Base-by-base conservation (phyloP, 2,329 filamentous ascomycete species). In the Monilinia vaccinii-corymbosi region DNA sequence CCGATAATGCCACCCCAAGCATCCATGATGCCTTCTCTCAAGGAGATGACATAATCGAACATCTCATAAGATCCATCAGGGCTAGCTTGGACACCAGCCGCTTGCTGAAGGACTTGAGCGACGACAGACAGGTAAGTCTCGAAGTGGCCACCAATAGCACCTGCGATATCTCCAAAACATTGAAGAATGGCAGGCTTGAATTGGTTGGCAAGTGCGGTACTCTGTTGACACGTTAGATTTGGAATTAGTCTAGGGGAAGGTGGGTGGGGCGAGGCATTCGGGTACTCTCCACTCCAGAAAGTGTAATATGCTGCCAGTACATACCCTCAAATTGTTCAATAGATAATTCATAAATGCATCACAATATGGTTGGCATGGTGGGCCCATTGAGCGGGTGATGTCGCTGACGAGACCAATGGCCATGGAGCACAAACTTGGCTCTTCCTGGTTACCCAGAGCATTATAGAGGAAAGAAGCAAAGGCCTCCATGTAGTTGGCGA, bases 341-440 rank as follows among this genome's bases (percentile, higher is more conserved):
- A 99, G 80, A 73, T 94, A 89, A 80, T 99, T 99, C 94, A 99
- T 99, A 75, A 97, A 97, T 66, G 86, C 84, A 71, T 99, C 94
- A 75, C 94, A 99, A 79, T 88, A 97, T 60, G 93, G 94, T 76
- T 96, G 90, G 71, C 93, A 89, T 73, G 88, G 89, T 72, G 91
- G 87, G 72, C 91, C 90, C 72, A 97, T 81, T 18, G 93, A 94
- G 69, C 94, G 87, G 56, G 91, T 93, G 69, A 99, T 94, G 72
- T 99, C 94, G 74, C 93, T 96, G 67, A 97, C 93, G 60, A 99
- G 83, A 68, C 94, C 94, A 74, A 99, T 97, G 69, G 94, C 93
- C 86, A 97, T 95, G 49, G 93, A 88, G 80, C 94, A 97, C 63
- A 97, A 82, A 74, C 86, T 88, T 40, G 92, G 89, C 77, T 97